phyloP scores from a whole-genome alignment of 306 rosid species.

The Vigna nakashimae region DNA sequence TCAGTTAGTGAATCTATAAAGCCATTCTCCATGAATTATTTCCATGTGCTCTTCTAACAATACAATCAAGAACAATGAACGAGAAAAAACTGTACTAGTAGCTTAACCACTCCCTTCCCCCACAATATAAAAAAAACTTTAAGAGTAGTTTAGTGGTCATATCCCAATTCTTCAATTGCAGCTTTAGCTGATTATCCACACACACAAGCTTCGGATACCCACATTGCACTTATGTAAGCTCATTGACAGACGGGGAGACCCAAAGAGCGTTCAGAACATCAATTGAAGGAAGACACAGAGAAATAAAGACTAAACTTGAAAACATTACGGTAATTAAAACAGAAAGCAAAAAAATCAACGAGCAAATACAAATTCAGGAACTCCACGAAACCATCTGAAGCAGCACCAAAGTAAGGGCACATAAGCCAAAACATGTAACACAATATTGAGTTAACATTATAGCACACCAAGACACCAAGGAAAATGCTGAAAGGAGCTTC shows the following conservation, averaged over 20 bases:
- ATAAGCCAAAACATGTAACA: not conserved
- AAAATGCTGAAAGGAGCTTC: not conserved
- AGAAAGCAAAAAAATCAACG: conserved; percentile 11
- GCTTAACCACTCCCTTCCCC: not conserved
- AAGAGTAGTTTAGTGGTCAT: not conserved
- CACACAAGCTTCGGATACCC: not conserved
- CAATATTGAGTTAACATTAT: not conserved
- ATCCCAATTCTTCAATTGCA: not conserved
- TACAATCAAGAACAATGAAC: conserved; percentile 18
- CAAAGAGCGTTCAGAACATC: not conserved
- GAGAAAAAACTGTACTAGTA: not conserved
- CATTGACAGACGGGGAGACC: not conserved
- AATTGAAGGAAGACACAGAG: not conserved
- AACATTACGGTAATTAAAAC: not conserved
- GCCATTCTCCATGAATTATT: not conserved
- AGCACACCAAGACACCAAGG: conserved; percentile 4
- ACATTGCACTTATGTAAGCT: not conserved
- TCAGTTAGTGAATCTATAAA: not conserved
- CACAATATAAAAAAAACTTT: not conserved
- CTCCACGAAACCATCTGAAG: conserved; percentile 17
- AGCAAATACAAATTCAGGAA: conserved; percentile 18
- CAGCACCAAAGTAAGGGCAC: not conserved
- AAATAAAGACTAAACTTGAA: conserved; percentile 9
- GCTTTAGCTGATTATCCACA: not conserved
- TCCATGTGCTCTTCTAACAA: not conserved